phyloP scores from a whole-genome alignment of 1,139 yeast species.

The Candida neerlandica region DNA sequence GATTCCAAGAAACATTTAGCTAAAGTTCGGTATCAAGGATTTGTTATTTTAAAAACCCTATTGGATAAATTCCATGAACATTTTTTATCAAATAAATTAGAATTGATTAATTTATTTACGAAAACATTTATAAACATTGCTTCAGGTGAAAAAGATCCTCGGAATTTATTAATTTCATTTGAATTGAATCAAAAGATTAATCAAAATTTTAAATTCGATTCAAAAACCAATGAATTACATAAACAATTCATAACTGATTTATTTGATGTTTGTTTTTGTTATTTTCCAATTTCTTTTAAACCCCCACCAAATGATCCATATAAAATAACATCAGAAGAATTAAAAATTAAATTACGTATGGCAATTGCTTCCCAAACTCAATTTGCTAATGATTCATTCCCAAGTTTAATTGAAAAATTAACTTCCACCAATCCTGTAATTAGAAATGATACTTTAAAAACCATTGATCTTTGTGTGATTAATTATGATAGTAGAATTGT shows the following conservation, averaged over 20 bases:
- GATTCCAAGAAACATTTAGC: slow-evolving; percentile 68
- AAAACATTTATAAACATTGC: slow-evolving; percentile 67
- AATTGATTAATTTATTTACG: slow-evolving; percentile 44
- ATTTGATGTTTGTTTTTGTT: slow-evolving; percentile 89
- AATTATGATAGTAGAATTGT: slow-evolving; percentile 51
- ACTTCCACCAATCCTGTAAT: slow-evolving; percentile 80
- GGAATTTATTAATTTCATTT: slow-evolving; percentile 76
- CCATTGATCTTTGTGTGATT: slow-evolving; percentile 59
- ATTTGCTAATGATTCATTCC: slow-evolving; percentile 74
- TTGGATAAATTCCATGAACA: slow-evolving; percentile 24
- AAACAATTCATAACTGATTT: slow-evolving; percentile 49
- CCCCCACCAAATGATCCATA: slow-evolving; percentile 94
- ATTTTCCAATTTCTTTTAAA: slow-evolving; percentile 93
- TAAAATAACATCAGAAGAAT: slow-evolving; percentile 71
- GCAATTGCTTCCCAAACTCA: slow-evolving; percentile 66
- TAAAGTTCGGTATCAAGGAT: slow-evolving; percentile 61
- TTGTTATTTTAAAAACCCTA: slow-evolving; percentile 48
- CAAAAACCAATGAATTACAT: slow-evolving; percentile 37
- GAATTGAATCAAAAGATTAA: slow-evolving; percentile 55
- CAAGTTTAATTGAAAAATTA: slow-evolving; percentile 79
- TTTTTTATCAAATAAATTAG: slow-evolving; percentile 16
- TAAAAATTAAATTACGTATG: slow-evolving; percentile 58
- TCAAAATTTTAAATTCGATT: slow-evolving; percentile 31
- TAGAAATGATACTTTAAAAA: slow-evolving; percentile 71
- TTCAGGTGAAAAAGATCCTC: slow-evolving; percentile 91